Evolutionary conservation across 495 filamentous ascomycete genomes (phyloP), one percentile per base, ranked within the genome.

Genomic region (Xylaria cubensis): DNA sequence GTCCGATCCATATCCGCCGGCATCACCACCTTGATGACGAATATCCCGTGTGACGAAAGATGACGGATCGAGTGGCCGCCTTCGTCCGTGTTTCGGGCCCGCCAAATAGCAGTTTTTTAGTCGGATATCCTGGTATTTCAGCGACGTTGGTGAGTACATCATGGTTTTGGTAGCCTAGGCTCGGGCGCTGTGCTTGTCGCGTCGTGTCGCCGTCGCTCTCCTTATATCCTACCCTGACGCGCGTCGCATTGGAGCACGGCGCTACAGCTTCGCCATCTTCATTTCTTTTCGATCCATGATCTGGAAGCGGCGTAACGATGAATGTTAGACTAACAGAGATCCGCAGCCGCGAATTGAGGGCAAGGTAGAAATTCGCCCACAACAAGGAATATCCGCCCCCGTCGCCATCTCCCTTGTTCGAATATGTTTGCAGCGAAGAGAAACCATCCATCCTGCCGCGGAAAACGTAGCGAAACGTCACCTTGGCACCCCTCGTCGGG

Each of bases 61-160:
- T 79, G 77, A 69, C 74, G 62, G 77, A 79, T 58, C 89, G 81
- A 80, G 92, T 95, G 89, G 88, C 93, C 80, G 95, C 95, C 80
- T 95, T 92, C 81, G 96, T 99, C 84, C 93, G 97, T 86, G 94
- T 99, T 86, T 97, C 94, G 78, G 96, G 96, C 74, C 95, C 94
- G 75, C 94, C 96, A 74, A 99, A 99, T 85, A 96, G 94, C 83
- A 95, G 94, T 82, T 97, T 95, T 78, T 86, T 98, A 73, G 94
- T 98, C 73, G 96, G 96, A 62, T 99, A 99, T 81, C 96, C 96
- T 7, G 96, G 96, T 72, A 98, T 99, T 81, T 97, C 97, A 42
- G 97, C 96, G 74, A 99, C 97, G 5, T 85, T 98, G 90, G 95
- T 97, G 86, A 87, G 91, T 84, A 41, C 42, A 68, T 71, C n/a